Base-by-base conservation (phyloP, 1,284 basidiomycete genomes). In the Ustilago tritici region DNA sequence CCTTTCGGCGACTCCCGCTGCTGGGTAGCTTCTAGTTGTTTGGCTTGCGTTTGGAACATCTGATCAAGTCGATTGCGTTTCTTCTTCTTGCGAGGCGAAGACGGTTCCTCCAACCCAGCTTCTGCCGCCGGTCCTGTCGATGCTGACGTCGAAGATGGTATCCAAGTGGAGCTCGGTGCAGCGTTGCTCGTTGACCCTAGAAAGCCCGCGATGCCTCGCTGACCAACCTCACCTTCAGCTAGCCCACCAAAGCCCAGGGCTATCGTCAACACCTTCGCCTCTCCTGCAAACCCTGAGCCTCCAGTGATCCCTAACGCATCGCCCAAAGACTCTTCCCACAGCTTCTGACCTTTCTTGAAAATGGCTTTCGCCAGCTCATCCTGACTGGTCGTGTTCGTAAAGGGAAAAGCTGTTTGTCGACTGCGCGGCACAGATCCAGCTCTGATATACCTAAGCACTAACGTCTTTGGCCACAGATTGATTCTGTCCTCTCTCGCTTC, bases 181-280 rank as follows among this genome's bases (percentile, higher is more conserved):
- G 80, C 79, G 87, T 86, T 76, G 62, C 34, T 85, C 65, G 35
- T 81, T 28, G 61, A 56, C 3, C 70, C 80, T 70, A 98, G 91
- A 87, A 98, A 99, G 0, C 91, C 91, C 83, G 95, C 93, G 58
- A 98, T 96, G 28, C 90, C 92, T 72, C 90, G 90, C 85, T 98
- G 95, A 1, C 95, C 95, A 2, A 88, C 87, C 85, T 96, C 95
- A 46, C 91, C 88, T 17, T 89, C 88, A 73, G 93, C 94, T 40
- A 99, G 90, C 0, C 94, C 94, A 9, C 91, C 90, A 82, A 99
- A 97, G 1, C 91, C 90, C 34, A 98, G 88, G 17, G 90, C 89
- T 4, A 98, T 90, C 76, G 90, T 90, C 43, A 91, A 92, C 56
- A 97, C 89, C n/a, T 78, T 76, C 0, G 70, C 76, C 2, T 80